Evolutionary conservation across 768 basidiomycete genomes (phyloP).

Genomic region (Kwoniella sp.): DNA sequence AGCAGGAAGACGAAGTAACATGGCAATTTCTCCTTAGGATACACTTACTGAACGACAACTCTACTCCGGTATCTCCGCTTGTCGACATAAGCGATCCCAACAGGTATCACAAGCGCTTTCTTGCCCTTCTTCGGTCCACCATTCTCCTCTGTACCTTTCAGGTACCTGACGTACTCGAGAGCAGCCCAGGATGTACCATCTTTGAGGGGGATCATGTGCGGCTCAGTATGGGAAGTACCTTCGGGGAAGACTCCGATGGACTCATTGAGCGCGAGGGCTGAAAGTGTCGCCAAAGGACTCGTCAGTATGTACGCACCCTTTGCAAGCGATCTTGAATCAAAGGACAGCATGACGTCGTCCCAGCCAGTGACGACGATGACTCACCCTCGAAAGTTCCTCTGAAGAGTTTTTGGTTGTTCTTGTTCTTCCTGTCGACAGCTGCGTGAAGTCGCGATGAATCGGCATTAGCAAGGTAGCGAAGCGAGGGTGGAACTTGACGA

Average conservation of each 20-base stretch:
- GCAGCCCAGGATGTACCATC: constrained; percentile 96
- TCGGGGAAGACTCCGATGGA: constrained; percentile 79
- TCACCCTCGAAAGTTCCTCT: constrained; percentile 76
- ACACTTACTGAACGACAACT: constrained; percentile 63
- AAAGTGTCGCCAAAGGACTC: neutral
- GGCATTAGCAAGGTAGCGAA: constrained; percentile 1
- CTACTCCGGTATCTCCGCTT: constrained; percentile 92
- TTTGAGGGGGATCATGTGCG: constrained; percentile 79
- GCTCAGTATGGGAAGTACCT: constrained; percentile 74
- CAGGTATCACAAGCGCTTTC: constrained; percentile 72
- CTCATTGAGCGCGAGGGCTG: constrained; percentile 71
- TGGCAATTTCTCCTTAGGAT: neutral
- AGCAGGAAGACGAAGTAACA: neutral
- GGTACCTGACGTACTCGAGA: constrained; percentile 85
- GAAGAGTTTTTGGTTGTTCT: constrained; percentile 86
- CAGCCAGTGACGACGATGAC: neutral
- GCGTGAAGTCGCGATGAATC: neutral
- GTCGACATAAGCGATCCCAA: constrained; percentile 90
- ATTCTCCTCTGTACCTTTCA: constrained; percentile 54
- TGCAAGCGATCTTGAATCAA: neutral
- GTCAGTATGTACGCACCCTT: neutral
- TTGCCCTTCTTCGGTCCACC: constrained; percentile 52
- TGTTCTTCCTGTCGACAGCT: constrained; percentile 91
- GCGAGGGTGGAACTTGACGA: neutral
- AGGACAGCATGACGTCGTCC: neutral